These are phyloP conservation scores for Picea glauca DNA, from an alignment of 75 land plant genomes.

Conservation along the genomic window DNA sequence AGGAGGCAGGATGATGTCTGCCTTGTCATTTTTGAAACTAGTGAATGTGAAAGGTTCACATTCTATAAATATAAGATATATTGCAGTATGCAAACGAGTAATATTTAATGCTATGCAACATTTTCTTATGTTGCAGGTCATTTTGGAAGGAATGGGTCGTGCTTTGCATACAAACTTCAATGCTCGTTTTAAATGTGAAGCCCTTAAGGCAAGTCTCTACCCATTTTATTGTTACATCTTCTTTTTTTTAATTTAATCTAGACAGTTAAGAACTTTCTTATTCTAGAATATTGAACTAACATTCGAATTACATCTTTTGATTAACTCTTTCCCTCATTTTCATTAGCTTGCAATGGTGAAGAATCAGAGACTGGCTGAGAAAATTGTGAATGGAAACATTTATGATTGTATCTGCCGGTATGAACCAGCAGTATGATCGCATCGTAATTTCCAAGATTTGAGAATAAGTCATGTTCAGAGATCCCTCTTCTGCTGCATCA, in stretches of 20 bases:
- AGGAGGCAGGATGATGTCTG: not conserved
- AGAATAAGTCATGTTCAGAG: not conserved
- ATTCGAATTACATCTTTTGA: not conserved
- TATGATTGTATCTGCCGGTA: constrained; percentile 94
- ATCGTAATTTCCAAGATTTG: not conserved
- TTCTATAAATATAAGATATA: not conserved
- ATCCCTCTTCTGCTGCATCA: not conserved
- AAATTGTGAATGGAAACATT: constrained; percentile 77
- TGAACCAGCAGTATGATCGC: constrained; percentile 47
- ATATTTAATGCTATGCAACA: not conserved
- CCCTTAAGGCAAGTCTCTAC: constrained; percentile 56
- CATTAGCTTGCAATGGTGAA: constrained; percentile 95
- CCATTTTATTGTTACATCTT: not conserved
- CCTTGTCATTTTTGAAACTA: not conserved
- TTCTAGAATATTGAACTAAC: not conserved
- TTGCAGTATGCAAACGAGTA: not conserved
- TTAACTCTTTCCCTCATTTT: not conserved
- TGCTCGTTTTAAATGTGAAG: constrained; percentile 88
- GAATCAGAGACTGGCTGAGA: constrained; percentile 92
- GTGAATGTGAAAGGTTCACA: not conserved
- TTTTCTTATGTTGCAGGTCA: constrained; percentile 48
- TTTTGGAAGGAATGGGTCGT: constrained; percentile 99
- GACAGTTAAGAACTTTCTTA: not conserved
- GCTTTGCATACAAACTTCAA: constrained; percentile 95
- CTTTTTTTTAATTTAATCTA: not conserved